Conservation (phyloP, 2,329 filamentous ascomycete species). For the Arachnomyces sp. region DNA sequence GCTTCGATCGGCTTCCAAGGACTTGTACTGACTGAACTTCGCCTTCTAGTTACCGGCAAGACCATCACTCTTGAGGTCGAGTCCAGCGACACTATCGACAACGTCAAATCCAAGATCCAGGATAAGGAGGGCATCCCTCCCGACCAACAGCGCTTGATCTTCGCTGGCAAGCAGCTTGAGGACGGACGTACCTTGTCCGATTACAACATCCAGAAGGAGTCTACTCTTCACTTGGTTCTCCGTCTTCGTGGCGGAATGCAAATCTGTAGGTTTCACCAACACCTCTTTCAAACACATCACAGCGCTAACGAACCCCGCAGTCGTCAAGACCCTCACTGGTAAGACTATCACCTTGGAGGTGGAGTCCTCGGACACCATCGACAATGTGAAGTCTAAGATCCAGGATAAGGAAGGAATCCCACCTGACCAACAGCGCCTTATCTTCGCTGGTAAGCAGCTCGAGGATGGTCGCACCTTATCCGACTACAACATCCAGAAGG, state of each 20-base stretch:
- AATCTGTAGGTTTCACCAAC: slow-evolving; percentile 46
- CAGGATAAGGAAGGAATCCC: slow-evolving; percentile 97
- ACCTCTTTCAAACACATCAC: background rate
- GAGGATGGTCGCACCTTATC: slow-evolving; percentile 86
- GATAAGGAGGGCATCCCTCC: slow-evolving; percentile 53
- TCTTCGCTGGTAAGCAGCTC: slow-evolving; percentile 93
- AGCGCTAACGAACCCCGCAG: slow-evolving; percentile 22
- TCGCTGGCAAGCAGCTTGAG: slow-evolving; percentile 51
- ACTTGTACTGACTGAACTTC: slow-evolving; percentile 23
- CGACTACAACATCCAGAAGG: slow-evolving; percentile 96
- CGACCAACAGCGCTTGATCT: slow-evolving; percentile 51
- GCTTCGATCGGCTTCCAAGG: slow-evolving; percentile 6
- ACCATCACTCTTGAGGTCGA: slow-evolving; percentile 45
- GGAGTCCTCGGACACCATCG: slow-evolving; percentile 74
- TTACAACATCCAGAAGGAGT: slow-evolving; percentile 53
- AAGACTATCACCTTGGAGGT: slow-evolving; percentile 61
- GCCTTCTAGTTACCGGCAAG: slow-evolving; percentile 49
- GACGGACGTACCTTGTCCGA: slow-evolving; percentile 48
- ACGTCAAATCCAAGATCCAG: slow-evolving; percentile 52
- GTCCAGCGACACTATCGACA: slow-evolving; percentile 43
- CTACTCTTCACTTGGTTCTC: slow-evolving; percentile 65
- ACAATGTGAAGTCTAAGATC: slow-evolving; percentile 95
- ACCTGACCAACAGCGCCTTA: slow-evolving; percentile 89
- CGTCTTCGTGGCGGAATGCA: slow-evolving; percentile 59
- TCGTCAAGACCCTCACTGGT: slow-evolving; percentile 52